Conservation (phyloP, 345 rosid species). For the Populus simonii region DNA sequence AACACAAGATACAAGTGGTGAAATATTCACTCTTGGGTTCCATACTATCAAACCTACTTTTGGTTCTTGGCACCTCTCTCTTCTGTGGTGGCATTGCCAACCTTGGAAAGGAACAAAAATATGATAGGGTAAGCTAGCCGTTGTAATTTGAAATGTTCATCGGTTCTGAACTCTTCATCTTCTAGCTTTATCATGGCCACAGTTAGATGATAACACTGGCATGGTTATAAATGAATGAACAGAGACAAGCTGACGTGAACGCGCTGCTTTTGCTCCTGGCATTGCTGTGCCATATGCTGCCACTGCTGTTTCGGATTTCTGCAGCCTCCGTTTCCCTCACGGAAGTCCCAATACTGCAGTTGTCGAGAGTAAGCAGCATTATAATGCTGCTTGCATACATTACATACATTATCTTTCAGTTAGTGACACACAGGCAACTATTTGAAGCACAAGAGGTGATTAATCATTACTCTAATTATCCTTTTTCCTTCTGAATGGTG, state of each 20-base stretch:
- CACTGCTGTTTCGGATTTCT: slow-evolving; percentile 50
- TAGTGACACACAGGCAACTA: slow-evolving; percentile 65
- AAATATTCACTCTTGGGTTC: slow-evolving; percentile 89
- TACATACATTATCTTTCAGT: slow-evolving; percentile 75
- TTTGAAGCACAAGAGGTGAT: slow-evolving; percentile 59
- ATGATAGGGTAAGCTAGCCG: slow-evolving; percentile 54
- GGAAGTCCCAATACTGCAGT: slow-evolving; percentile 40
- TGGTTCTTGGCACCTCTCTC: slow-evolving; percentile 89
- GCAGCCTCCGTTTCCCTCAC: slow-evolving; percentile 31
- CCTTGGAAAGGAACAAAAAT: slow-evolving; percentile 60
- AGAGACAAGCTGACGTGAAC: slow-evolving; percentile 93
- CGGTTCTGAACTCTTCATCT: neutral
- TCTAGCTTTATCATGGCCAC: neutral
- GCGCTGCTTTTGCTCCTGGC: slow-evolving; percentile 61
- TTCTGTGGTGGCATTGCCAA: slow-evolving; percentile 87
- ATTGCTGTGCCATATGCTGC: slow-evolving; percentile 69
- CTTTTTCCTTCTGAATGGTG: neutral
- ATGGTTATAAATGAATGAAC: slow-evolving; percentile 15
- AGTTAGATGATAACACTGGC: neutral
- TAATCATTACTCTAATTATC: neutral
- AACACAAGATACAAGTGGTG: slow-evolving; percentile 63
- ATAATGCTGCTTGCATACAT: slow-evolving; percentile 74
- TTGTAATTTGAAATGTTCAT: neutral
- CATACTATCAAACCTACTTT: slow-evolving; percentile 77
- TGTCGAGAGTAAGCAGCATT: slow-evolving; percentile 82